Evolutionary conservation across 306 rosid genomes (phyloP), one percentile per base, ranked within the genome.

Genomic region (Vicia villosa): DNA sequence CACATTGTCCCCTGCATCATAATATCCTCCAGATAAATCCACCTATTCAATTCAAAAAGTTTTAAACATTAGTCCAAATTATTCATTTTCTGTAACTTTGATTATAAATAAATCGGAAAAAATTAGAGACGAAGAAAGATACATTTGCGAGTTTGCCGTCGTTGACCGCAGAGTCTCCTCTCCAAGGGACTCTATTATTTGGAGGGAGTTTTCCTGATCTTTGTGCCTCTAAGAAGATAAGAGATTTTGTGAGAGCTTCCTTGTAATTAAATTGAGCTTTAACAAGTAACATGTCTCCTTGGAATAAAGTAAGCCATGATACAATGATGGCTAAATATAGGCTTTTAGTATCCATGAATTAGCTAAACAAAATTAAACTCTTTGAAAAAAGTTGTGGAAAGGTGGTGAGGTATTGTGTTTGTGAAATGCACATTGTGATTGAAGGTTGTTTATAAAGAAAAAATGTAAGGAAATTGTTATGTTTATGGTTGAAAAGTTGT

Each of bases 1-100:
- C 19, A 94, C 96, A 37, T 94, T 94, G 66, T 94, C 98, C 17
- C 98, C 98, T 6, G 98, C 98, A 73, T 94, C 98, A 72, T 90
- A 94, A 68, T 94, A 90, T 76, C 98, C 98, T 5, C 97, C 98
- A 7, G n/a, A 41, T 46, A 94, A 88, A 75, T 94, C 97, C 75
- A 85, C 79, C 97, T 92, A 61, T 40, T 4, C 20, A 37, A 3
- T n/a, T 11, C 0, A 16, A 69, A 4, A 40, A 50, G n/a, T n/a
- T n/a, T n/a, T n/a, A n/a, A n/a, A 62, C 11, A 32, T 58, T 0
- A 50, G 34, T 13, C 36, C 10, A 49, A 66, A 37, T 8, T 67
- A 41, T 20, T 65, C 63, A 46, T 43, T 54, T 40, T 70, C 3
- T 69, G 1, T 36, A 5, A 56, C 9, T 56, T 26, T 49, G n/a